Evolutionary conservation across 2,329 filamentous ascomycete genomes (phyloP), one percentile per base, ranked within the genome.

Genomic region (Pseudocercospora crystallina): DNA sequence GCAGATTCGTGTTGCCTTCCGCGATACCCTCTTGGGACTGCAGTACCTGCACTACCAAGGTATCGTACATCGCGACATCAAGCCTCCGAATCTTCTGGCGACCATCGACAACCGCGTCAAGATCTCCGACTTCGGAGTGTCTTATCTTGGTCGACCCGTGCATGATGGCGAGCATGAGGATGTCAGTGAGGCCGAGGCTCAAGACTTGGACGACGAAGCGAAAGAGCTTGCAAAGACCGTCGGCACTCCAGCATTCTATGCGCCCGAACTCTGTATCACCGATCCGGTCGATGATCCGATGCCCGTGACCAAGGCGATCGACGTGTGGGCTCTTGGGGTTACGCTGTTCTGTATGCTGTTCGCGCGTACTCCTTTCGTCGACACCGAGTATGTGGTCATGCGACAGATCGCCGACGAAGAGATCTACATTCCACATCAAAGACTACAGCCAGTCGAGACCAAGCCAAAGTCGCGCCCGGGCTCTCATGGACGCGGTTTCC

Each of bases 91-190:
- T 67, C 79, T 99, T 5, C 78, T 99, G 5, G 90, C 92, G 76
- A 95, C 90, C 43, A 84, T 77, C 61, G 86, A 90, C 57, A 85
- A 91, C 61, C 84, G 86, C 11, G 89, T 96, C 65, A 99, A 99
- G 76, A 99, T 99, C 54, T 97, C 94, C 5, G 94, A 99, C 66
- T 99, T 99, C 74, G 94, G 94, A 30, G 94, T 99, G 1, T 99
- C 94, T 1, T 99, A 97, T 70, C 89, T 99, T 56, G 94, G 94
- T 26, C 84, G 90, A 43, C 90, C 90, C 1, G 87, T 91, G 51
- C 81, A 89, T 34, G 89, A 95, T 40, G 64, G 58, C 34, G 66
- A 69, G 30, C 36, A 51, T 10, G 89, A 95, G 62, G 80, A 84
- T 33, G 86, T 68, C 43, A 65, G 89, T 51, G 86, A 90, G 51